Evolutionary conservation across 495 filamentous ascomycete species (phyloP).

Genomic region (Chaetomium fimeti): DNA sequence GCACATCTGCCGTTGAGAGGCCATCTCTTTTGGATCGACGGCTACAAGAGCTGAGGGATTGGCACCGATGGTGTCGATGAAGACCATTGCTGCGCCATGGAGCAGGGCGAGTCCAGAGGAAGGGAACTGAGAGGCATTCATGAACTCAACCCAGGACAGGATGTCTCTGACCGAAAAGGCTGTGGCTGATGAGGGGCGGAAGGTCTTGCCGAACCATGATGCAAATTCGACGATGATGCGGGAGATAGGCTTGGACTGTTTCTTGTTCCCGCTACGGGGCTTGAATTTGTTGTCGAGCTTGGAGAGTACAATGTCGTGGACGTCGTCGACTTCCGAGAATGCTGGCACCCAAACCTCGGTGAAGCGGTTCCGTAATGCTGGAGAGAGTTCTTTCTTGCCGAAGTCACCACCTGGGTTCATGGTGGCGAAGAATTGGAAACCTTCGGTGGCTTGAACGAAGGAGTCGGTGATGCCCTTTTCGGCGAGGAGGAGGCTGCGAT

Average conservation of each 20-base stretch:
- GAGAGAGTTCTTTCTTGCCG: conserved; percentile 94
- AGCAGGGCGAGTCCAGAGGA: conserved; percentile 52
- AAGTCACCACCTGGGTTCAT: conserved; percentile 99
- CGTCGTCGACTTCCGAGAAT: conserved; percentile 75
- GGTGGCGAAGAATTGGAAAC: conserved; percentile 94
- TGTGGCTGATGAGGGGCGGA: conserved; percentile 66
- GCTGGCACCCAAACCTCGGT: conserved; percentile 98
- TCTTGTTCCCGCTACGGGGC: conserved; percentile 13
- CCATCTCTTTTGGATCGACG: conserved; percentile 57
- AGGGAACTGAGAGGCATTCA: conserved; percentile 59
- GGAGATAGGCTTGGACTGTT: conserved; percentile 46
- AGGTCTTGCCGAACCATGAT: conserved; percentile 83
- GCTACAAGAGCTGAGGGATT: conserved; percentile 85
- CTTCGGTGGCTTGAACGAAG: conserved; percentile 69
- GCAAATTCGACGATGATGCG: conserved; percentile 77
- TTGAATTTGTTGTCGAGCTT: conserved; percentile 58
- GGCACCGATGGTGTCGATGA: conserved; percentile 89
- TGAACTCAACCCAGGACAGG: conserved; percentile 89
- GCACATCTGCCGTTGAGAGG: conserved; percentile 64
- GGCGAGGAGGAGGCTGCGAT: conserved; percentile 80
- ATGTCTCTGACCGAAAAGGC: conserved; percentile 87
- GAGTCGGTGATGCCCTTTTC: conserved; percentile 87
- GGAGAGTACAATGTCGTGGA: conserved; percentile 77
- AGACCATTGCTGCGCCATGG: conserved; percentile 93
- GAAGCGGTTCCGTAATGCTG: conserved; percentile 91